A percentile compares a stretch with the other conserved stretches of the same genome.
These are phyloP conservation scores for Boehmeria nivea DNA, from an alignment of 306 rosid species.

Conservation along the genomic window DNA sequence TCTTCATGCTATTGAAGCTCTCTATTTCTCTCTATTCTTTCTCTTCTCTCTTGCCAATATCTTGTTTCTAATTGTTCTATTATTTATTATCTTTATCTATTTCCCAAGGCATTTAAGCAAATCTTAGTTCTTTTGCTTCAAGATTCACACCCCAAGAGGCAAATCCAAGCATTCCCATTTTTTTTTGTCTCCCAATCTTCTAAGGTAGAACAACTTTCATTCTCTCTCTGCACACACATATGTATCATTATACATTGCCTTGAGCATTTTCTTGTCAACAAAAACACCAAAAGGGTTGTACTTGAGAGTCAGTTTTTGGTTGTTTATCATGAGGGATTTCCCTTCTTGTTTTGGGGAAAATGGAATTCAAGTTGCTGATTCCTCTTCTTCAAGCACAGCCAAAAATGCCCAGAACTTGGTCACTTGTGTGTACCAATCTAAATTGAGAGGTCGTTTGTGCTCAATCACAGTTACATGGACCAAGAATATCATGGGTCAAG, in stretches of 20 bases:
- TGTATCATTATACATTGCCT: no score
- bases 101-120: no score
- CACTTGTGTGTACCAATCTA: constrained; percentile 69
- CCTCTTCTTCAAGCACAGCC: constrained; percentile 37
- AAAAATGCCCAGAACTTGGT: constrained; percentile 68
- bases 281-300: no score
- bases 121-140: background rate
- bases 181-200: background rate
- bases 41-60: constrained; percentile 10
- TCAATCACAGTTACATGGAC: constrained; percentile 82
- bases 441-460: constrained; percentile 42
- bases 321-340: constrained; percentile 64
- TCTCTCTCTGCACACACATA: no score
- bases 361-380: constrained; percentile 78
- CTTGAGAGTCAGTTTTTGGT: constrained; percentile 6
- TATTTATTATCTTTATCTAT: constrained; percentile 11
- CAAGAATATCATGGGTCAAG: constrained; percentile 78
- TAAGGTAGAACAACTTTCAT: no score
- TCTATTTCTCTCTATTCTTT: constrained; percentile 18
- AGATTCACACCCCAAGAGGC: background rate
- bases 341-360: constrained; percentile 95
- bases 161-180: constrained; percentile 9
- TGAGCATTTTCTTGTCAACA: no score
- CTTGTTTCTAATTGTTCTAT: constrained; percentile 1
- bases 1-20: constrained; percentile 40